Conservation (phyloP, 371 early-diverging fungal genomes). For the Rhizopus arrhizus region DNA sequence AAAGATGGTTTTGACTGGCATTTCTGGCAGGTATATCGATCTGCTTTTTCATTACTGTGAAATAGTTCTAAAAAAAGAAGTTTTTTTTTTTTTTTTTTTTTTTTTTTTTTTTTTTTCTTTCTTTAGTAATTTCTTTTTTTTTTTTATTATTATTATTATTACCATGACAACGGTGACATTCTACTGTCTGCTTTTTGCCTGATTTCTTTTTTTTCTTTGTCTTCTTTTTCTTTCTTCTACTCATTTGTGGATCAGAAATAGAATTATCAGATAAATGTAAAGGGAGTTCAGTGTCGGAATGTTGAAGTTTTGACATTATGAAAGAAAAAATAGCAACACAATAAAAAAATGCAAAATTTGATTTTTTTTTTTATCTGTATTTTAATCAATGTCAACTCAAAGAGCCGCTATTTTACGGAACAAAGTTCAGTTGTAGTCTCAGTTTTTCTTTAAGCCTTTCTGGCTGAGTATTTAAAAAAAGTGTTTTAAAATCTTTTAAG, state of each 20-base stretch:
- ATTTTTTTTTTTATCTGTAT: too few relatives aligned
- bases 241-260: conserved; percentile 29
- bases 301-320: not conserved
- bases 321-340: too few relatives aligned
- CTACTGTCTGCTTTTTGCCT: conserved; percentile 32
- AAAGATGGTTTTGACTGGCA: conserved; percentile 3
- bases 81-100: not conserved
- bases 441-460: too few relatives aligned
- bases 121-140: not conserved
- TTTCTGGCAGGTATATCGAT: conserved; percentile 15
- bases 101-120: not conserved
- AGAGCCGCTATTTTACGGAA: too few relatives aligned
- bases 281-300: conserved; percentile 30
- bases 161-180: conserved; percentile 73
- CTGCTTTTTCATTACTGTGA: not conserved
- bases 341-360: too few relatives aligned
- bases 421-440: too few relatives aligned
- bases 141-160: not conserved
- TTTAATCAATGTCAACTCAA: too few relatives aligned
- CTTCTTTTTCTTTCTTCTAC: conserved; percentile 9
- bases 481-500: too few relatives aligned
- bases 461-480: too few relatives aligned
- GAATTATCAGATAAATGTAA: conserved; percentile 40
- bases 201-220: conserved; percentile 19
- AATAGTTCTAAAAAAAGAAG: not conserved